Conservation (phyloP, 108 stramenopile genomes). For the Heterococcus sp. region DNA sequence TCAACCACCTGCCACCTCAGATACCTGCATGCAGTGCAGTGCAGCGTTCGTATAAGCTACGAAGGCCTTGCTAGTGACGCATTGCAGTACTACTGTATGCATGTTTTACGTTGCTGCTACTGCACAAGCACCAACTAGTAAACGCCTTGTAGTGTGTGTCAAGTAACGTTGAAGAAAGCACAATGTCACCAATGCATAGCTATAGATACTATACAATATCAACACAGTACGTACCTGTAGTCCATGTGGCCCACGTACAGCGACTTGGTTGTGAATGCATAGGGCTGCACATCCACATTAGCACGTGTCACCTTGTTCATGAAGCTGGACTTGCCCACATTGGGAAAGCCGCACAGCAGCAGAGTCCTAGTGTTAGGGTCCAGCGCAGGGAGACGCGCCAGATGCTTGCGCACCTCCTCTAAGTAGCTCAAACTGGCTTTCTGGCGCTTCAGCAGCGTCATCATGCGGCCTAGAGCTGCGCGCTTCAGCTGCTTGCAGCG, state of each 20-base stretch:
- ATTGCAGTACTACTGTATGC: too few relatives aligned
- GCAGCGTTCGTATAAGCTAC: too few relatives aligned
- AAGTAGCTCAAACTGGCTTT: constrained; percentile 88
- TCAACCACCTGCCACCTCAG: constrained; percentile 99
- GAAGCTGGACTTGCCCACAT: constrained; percentile 96
- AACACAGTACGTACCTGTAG: constrained; percentile 93
- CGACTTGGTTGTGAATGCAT: constrained; percentile 98
- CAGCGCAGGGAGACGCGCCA: constrained; percentile 91
- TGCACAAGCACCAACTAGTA: too few relatives aligned
- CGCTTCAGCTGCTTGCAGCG: constrained; percentile 98
- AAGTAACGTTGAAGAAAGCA: too few relatives aligned
- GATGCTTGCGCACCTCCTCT: constrained; percentile 97
- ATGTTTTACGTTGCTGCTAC: too few relatives aligned
- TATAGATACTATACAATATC: too few relatives aligned
- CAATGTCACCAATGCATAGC: too few relatives aligned
- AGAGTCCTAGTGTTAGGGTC: constrained; percentile 97
- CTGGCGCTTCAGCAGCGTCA: constrained; percentile 93
- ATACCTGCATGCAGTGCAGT: too few relatives aligned
- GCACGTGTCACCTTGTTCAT: constrained; percentile 94
- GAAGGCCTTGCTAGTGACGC: too few relatives aligned
- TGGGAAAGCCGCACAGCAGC: constrained; percentile 93
- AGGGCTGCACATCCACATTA: constrained; percentile 99
- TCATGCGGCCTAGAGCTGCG: constrained; percentile 97
- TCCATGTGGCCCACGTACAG: constrained; percentile 98
- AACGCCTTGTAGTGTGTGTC: too few relatives aligned